These are phyloP conservation scores for Venturia asperata DNA, from an alignment of 2,329 filamentous ascomycete genomes.

Conservation along the genomic window DNA sequence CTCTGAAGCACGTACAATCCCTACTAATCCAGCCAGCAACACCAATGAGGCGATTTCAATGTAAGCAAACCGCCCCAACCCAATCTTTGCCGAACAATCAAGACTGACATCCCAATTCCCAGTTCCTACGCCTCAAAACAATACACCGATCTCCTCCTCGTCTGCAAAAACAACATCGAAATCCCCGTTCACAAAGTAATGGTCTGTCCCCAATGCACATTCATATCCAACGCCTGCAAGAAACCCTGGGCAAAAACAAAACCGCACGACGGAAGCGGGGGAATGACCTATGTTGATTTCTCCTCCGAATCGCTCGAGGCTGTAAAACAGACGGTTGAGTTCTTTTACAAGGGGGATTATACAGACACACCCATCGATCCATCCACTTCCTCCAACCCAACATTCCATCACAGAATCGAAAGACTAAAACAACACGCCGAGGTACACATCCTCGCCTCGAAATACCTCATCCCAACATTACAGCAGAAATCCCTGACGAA, in stretches of 20 bases:
- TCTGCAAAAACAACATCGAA: not conserved
- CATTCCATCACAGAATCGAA: not conserved
- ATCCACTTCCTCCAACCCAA: not conserved
- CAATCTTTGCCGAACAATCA: not conserved
- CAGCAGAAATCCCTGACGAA: not conserved
- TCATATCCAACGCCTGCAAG: not conserved
- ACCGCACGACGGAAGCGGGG: not conserved
- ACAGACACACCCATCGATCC: not conserved
- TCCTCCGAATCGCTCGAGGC: not conserved
- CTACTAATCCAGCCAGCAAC: not conserved
- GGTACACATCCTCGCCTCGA: not conserved
- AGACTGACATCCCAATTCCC: not conserved
- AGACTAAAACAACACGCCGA: not conserved
- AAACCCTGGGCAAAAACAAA: not conserved
- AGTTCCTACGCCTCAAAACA: not conserved
- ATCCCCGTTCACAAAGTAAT: not conserved
- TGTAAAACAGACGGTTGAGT: not conserved
- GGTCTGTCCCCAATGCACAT: not conserved
- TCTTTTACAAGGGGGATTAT: not conserved
- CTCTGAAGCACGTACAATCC: too few relatives aligned
- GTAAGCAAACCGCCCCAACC: not conserved
- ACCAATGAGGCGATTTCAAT: not conserved
- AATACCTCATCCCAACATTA: not conserved
- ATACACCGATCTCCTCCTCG: not conserved
- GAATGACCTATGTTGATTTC: not conserved